phyloP scores from a whole-genome alignment of 2,329 filamentous ascomycete genomes.

The Phyllosticta citrichinensis region DNA sequence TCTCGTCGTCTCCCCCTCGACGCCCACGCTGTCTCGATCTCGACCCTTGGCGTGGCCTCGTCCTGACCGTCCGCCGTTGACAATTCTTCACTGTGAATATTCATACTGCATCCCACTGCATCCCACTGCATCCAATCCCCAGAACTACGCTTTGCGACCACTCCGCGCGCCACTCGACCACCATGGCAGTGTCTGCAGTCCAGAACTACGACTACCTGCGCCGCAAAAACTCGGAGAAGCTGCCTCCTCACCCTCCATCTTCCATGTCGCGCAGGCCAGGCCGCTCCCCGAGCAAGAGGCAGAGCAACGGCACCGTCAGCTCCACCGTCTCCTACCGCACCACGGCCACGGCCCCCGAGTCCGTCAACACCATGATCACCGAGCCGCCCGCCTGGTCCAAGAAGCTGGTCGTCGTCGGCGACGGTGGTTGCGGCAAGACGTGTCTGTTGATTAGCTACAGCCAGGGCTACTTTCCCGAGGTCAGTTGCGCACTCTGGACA shows the following conservation, averaged over 20 bases:
- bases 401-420: conserved; percentile 97
- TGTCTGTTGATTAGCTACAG: conserved; percentile 98
- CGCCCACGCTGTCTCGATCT: neutral
- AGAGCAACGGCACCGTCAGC: conserved; percentile 84
- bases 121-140: neutral
- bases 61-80: conserved; percentile 2
- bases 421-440: conserved; percentile 97
- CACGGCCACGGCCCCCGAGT: conserved; percentile 44
- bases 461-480: conserved; percentile 98
- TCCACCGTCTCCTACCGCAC: conserved; percentile 56
- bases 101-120: conserved; percentile 17
- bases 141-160: neutral
- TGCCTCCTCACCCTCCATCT: conserved; percentile 12
- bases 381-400: conserved; percentile 92
- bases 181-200: conserved; percentile 14
- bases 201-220: conserved; percentile 48
- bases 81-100: conserved; percentile 17
- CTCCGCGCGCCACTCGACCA: conserved; percentile 3
- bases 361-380: conserved; percentile 63
- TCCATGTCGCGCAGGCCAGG: conserved; percentile 31
- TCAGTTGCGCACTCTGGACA: conserved; percentile 35
- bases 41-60: neutral
- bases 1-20: neutral
- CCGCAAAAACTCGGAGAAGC: conserved; percentile 40
- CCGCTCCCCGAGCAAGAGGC: conserved; percentile 41